Conservation (phyloP, 768 basidiomycete species). For the Sporobolomyces pararoseus region DNA sequence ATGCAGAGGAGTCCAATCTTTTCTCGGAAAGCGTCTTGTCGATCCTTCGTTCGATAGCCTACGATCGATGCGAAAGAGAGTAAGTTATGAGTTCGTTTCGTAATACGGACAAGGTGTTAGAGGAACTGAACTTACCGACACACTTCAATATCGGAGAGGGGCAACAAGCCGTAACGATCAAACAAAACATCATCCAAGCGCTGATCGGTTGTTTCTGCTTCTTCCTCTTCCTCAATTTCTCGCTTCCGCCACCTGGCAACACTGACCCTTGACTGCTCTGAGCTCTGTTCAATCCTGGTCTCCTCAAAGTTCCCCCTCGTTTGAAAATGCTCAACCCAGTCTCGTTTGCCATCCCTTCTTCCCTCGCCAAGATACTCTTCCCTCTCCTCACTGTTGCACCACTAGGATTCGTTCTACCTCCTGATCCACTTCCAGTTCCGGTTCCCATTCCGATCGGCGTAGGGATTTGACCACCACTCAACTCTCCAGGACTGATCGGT, state of each 20-base stretch:
- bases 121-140: conserved; percentile 65
- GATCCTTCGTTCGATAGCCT: conserved; percentile 87
- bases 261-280: conserved; percentile 24
- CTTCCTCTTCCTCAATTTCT: conserved; percentile 56
- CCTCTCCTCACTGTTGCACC: conserved; percentile 65
- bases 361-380: conserved; percentile 80
- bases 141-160: conserved; percentile 69
- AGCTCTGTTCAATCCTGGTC: conserved; percentile 53
- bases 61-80: background rate
- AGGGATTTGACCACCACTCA: conserved; percentile 22
- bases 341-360: conserved; percentile 78
- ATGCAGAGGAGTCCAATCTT: conserved; percentile 88
- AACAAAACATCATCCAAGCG: conserved; percentile 92
- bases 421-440: conserved; percentile 21
- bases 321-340: conserved; percentile 90
- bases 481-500: conserved; percentile 10
- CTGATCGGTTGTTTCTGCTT: conserved; percentile 83
- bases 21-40: conserved; percentile 95
- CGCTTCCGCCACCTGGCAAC: conserved; percentile 50
- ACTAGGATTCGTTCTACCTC: conserved; percentile 44
- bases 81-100: background rate
- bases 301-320: conserved; percentile 71
- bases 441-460: background rate
- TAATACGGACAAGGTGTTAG: too few relatives aligned
- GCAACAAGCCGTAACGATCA: conserved; percentile 74